Evolutionary conservation across 306 rosid genomes (phyloP).

Genomic region (Lathyrus sativus): DNA sequence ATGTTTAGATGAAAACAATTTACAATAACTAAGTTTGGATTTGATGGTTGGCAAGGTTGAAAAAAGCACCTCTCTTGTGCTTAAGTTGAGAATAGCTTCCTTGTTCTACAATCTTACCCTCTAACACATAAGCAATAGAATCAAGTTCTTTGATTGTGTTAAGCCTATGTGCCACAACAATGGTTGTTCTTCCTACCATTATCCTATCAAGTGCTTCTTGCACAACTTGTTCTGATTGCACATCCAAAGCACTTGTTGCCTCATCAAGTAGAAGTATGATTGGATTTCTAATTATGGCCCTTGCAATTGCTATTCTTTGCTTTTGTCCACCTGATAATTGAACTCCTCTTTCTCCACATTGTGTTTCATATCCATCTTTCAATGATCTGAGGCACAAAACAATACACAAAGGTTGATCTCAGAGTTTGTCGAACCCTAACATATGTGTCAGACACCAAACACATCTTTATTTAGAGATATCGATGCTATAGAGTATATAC

Average conservation of each 20-base stretch:
- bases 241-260: conserved; percentile 93
- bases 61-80: conserved; percentile 82
- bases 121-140: conserved; percentile 74
- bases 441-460: no score
- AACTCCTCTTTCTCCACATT: conserved; percentile 97
- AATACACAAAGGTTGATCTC: no score
- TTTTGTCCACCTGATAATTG: conserved; percentile 96
- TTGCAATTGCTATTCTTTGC: conserved; percentile 90
- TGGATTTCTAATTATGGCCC: conserved; percentile 88
- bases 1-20: neutral
- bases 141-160: conserved; percentile 85
- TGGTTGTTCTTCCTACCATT: conserved; percentile 85
- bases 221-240: conserved; percentile 85
- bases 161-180: conserved; percentile 88
- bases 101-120: conserved; percentile 81
- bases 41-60: conserved; percentile 66
- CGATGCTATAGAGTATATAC: no score
- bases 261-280: conserved; percentile 73
- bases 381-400: conserved; percentile 57
- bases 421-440: no score
- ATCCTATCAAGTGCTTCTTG: conserved; percentile 88
- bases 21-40: conserved; percentile 44
- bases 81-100: conserved; percentile 81
- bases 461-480: no score
- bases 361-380: conserved; percentile 82